Evolutionary conservation across 352 stramenopile genomes (phyloP), one percentile per base, ranked within the genome.

Genomic region (Globisporangium sylvaticum): DNA sequence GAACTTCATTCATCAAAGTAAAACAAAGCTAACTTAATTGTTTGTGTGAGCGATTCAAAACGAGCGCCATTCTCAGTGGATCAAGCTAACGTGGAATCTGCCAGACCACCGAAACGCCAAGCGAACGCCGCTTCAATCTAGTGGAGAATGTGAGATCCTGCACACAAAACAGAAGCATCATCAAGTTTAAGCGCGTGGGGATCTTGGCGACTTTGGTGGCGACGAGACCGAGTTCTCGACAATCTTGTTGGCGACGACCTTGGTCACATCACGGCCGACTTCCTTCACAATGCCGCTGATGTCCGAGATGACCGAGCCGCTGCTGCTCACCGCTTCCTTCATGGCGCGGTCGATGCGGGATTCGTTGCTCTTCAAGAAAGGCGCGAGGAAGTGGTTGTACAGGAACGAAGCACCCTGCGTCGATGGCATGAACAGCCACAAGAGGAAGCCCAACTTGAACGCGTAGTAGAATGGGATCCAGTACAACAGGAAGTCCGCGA

Each of bases 401-500:
- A 99, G 77, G 78, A 98, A 98, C 62, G 93, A 97, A 22, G 97
- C 94, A 37, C 96, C 96, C 66, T 95, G 80, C 44, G 95, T 98
- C 74, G 97, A 97, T n/a, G 96, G 97, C 72, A 99, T 89, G 83
- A 99, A 98, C 37, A 97, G 84, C 95, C 96, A 99, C 24, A 99
- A 76, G 62, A 99, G 86, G 81, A 99, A 99, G 56, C 94, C 96
- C 25, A 99, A 71, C 87, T 99, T 99, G 83, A 99, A 98, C 14
- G 94, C 89, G 75, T 98, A 99, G 83, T 99, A 99, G 78, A 98
- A 98, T 18, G 97, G 97, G 76, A 99, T 98, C 94, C 94, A 98
- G 77, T 98, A 98, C 5, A 99, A 77, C 46, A 99, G 75, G 54
- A 98, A 93, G 74, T 98, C 93, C n/a, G 88, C 83, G 74, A 99